A percentile compares a stretch with the other conserved stretches of the same genome.
Conservation (phyloP, 2,329 filamentous ascomycete species). For the Triangularia setosa region DNA sequence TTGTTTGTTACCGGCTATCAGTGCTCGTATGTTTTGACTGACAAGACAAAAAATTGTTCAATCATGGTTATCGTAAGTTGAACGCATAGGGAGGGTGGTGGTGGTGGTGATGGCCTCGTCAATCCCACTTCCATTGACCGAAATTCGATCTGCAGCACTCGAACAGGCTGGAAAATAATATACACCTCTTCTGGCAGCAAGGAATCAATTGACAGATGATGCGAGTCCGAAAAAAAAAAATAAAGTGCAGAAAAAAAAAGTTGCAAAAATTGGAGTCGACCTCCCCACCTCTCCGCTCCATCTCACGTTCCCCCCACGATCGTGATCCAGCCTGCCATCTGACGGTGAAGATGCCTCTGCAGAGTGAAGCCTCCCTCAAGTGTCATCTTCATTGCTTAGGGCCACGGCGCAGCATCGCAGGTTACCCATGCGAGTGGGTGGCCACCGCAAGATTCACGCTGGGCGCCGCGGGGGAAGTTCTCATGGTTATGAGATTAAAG, state of each 20-base stretch:
- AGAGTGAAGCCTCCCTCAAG: slow-evolving; percentile 71
- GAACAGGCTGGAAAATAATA: neutral
- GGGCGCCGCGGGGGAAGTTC: slow-evolving; percentile 58
- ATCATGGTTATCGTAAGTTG: too few relatives aligned
- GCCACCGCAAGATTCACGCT: slow-evolving; percentile 65
- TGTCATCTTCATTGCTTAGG: slow-evolving; percentile 66
- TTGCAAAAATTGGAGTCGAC: slow-evolving; percentile 41
- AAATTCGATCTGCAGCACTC: neutral
- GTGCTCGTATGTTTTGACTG: too few relatives aligned
- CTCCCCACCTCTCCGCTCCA: slow-evolving; percentile 52
- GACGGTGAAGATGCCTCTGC: slow-evolving; percentile 68
- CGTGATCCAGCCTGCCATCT: slow-evolving; percentile 67
- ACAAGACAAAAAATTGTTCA: too few relatives aligned
- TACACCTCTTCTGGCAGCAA: neutral
- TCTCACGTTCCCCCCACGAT: slow-evolving; percentile 55
- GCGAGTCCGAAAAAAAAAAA: neutral
- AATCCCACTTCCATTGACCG: neutral
- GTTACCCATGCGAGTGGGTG: slow-evolving; percentile 64
- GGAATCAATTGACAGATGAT: neutral
- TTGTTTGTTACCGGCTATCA: too few relatives aligned
- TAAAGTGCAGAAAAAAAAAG: too few relatives aligned
- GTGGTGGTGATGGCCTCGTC: neutral
- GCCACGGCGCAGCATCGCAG: slow-evolving; percentile 57
- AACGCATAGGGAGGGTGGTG: neutral
- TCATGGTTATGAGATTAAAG: slow-evolving; percentile 49